Base-by-base conservation (phyloP, 2,329 filamentous ascomycete species). In the Diplocarpon rosae region DNA sequence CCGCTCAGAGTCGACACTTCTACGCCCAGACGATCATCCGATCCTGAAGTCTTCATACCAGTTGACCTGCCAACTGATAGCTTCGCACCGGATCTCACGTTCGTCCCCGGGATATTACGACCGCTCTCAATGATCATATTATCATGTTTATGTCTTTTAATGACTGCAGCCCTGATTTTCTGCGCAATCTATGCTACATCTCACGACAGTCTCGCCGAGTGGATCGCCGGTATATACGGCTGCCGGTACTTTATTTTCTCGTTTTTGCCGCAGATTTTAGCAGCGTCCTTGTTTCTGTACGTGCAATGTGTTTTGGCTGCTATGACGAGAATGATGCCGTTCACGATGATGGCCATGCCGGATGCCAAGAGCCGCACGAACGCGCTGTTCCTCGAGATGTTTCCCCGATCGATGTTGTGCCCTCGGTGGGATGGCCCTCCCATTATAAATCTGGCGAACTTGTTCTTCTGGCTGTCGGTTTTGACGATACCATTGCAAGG, bases 401-500 rank as follows among this genome's bases (percentile, higher is more conserved):
- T 75, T 44, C 72, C 78, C 0, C 78, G 65, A 60, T 80, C 75
- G 45, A 80, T 80, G 51, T 56, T 94, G 5, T 73, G 86, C 45
- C 83, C 85, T 0, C 77, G 73, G 49, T 71, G 82, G 5, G 68
- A 71, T n/a, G 83, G 84, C 1, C 77, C 85, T 24, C 73, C 76
- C 57, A 67, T 82, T 11, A 68, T 90, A 30, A 81, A 82, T 52
- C 59, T 78, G 29, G 80, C 78, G 42, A 76, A 80, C 43, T 58
- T 84, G 29, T 68, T 80, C 3, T 79, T 86, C 24, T 95, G 88
- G 87, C 65, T 92, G 16, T 73, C 79, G 24, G 76, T 85, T 53
- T 84, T 92, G 56, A 83, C 84, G 5, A 75, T 95, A 32, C 90
- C 89, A 1, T 72, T 96, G 14, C 76, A 89, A 50, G 86, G 84